Conservation (phyloP, 164 flowering plant genomes). For the Protea cynaroides region DNA sequence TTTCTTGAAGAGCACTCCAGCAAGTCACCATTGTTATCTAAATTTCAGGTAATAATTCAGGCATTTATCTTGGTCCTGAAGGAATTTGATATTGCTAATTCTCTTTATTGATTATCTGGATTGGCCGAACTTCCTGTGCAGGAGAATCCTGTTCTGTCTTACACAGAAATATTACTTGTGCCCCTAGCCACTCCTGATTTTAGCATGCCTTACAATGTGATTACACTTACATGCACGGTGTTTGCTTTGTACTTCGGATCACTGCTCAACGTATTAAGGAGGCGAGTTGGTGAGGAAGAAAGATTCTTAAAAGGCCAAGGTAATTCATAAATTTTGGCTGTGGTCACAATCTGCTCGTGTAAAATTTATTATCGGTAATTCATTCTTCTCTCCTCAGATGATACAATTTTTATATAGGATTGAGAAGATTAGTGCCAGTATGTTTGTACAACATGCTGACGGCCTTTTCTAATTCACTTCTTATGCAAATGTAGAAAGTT, state of each 20-base stretch:
- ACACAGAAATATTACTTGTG: constrained; percentile 92
- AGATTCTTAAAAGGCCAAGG: constrained; percentile 57
- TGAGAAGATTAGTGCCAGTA: neutral
- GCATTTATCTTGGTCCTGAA: neutral
- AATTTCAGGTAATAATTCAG: constrained; percentile 51
- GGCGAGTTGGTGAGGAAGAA: constrained; percentile 89
- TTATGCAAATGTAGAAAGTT: too few relatives aligned
- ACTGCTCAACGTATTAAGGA: constrained; percentile 77
- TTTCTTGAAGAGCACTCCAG: constrained; percentile 30
- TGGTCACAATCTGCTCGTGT: neutral
- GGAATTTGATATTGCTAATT: neutral
- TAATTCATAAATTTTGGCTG: constrained; percentile 8
- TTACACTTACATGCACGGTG: constrained; percentile 94
- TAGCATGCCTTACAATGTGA: constrained; percentile 98
- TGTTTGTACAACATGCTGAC: neutral
- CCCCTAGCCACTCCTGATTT: constrained; percentile 98
- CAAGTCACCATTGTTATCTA: constrained; percentile 48
- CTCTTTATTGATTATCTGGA: constrained; percentile 4
- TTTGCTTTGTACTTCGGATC: constrained; percentile 96
- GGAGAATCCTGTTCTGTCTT: constrained; percentile 64
- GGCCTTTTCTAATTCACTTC: too few relatives aligned
- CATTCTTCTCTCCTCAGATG: too few relatives aligned
- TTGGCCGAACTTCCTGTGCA: constrained; percentile 26
- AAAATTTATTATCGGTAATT: too few relatives aligned
- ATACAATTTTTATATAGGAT: too few relatives aligned